A percentile compares a stretch with the other conserved stretches of the same genome.
phyloP scores from a whole-genome alignment of 169 alveolate species.

The Plasmodium yoelii region DNA sequence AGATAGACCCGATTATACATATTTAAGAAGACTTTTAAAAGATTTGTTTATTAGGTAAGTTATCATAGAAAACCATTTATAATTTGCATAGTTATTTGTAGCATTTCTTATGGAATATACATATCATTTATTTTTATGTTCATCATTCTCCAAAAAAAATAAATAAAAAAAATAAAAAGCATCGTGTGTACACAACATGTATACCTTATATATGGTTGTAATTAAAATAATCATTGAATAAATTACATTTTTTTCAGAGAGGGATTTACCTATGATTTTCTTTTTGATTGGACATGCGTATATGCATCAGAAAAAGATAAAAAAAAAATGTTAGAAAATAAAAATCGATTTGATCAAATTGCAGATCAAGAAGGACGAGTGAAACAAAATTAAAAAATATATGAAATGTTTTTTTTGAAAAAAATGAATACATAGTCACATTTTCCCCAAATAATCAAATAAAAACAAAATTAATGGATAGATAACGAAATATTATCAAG shows the following conservation, averaged over 20 bases:
- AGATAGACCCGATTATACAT: slow-evolving; percentile 96
- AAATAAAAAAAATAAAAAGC: too few relatives aligned
- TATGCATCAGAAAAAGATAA: slow-evolving; percentile 85
- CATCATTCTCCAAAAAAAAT: too few relatives aligned
- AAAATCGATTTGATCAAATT: slow-evolving; percentile 75
- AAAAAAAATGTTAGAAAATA: slow-evolving; percentile 76
- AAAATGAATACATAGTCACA: slow-evolving; percentile 13
- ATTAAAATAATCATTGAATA: too few relatives aligned
- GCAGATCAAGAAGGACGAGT: slow-evolving; percentile 79
- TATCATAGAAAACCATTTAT: neutral
- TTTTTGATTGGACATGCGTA: slow-evolving; percentile 96
- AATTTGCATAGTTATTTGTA: neutral
- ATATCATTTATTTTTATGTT: too few relatives aligned
- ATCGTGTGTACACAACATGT: too few relatives aligned
- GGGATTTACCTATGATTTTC: slow-evolving; percentile 95
- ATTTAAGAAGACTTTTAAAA: slow-evolving; percentile 95
- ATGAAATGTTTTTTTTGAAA: slow-evolving; percentile 1
- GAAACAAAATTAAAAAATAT: slow-evolving; percentile 58
- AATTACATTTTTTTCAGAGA: slow-evolving; percentile 80
- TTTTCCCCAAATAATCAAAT: too few relatives aligned
- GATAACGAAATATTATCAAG: too few relatives aligned
- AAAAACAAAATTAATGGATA: too few relatives aligned
- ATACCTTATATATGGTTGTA: too few relatives aligned
- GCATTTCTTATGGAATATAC: too few relatives aligned
- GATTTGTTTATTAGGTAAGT: slow-evolving; percentile 92